Percentiles rank a stretch among this genome's conserved stretches.
Evolutionary conservation across 805 yeast species (phyloP).

Genomic region (Candida manassasensis): DNA sequence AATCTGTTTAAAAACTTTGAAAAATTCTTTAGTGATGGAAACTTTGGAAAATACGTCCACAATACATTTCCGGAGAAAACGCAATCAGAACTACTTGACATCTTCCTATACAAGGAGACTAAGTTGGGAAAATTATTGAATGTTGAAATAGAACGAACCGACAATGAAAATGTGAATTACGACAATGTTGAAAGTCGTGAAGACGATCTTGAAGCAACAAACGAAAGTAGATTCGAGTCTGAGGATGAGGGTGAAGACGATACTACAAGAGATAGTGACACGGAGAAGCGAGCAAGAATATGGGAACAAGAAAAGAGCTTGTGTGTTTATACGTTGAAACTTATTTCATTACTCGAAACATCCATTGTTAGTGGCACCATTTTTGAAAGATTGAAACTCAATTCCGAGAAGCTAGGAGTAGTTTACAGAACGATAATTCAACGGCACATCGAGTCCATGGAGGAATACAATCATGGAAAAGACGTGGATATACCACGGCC

Average conservation of each 20-base stretch:
- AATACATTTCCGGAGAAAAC: conserved; percentile 23
- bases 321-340: conserved; percentile 37
- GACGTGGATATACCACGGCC: too few relatives aligned
- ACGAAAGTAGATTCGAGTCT: conserved; percentile 11
- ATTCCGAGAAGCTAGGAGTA: conserved; percentile 32
- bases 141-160: conserved; percentile 45
- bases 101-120: conserved; percentile 48
- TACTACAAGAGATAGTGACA: conserved; percentile 1
- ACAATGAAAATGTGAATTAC: conserved; percentile 46
- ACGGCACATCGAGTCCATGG: conserved; percentile 12
- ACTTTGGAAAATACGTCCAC: conserved; percentile 15
- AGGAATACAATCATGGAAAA: not conserved
- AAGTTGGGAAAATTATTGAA: conserved; percentile 33
- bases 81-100: conserved; percentile 30
- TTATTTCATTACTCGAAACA: conserved; percentile 30
- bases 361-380: conserved; percentile 25
- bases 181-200: conserved; percentile 13
- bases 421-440: conserved; percentile 20
- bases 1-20: conserved; percentile 31
- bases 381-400: conserved; percentile 31
- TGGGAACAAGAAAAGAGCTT: conserved; percentile 40
- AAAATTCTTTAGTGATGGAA: conserved; percentile 23
- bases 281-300: conserved; percentile 7
- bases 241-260: conserved; percentile 14
- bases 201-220: conserved; percentile 2